Conservation (phyloP, 75 land plant genomes). For the Sequoia sempervirens region DNA sequence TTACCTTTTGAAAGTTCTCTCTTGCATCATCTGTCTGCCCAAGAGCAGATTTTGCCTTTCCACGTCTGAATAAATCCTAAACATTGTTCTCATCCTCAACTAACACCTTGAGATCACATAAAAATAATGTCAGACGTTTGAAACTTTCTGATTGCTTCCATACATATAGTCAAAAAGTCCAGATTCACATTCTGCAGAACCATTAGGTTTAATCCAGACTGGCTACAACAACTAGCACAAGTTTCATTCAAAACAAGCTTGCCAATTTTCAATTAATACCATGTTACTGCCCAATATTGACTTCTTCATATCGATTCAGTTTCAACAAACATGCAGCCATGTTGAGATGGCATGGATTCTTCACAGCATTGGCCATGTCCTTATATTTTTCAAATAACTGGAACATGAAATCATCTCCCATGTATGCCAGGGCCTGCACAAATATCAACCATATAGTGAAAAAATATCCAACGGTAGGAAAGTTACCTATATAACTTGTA, state of each 20-base stretch:
- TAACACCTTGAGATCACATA: conserved; percentile 51
- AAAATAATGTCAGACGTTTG: not conserved
- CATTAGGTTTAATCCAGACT: not conserved
- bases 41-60: conserved; percentile 85
- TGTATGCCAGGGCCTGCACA: conserved; percentile 83
- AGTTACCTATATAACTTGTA: not conserved
- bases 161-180: no score
- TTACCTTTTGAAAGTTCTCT: conserved; percentile 73
- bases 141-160: not conserved
- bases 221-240: not conserved
- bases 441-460: not conserved
- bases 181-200: no score
- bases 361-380: conserved; percentile 97
- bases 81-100: conserved; percentile 86
- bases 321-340: conserved; percentile 90
- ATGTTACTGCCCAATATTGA: conserved; percentile 79
- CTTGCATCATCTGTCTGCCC: conserved; percentile 84
- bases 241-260: not conserved
- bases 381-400: conserved; percentile 95
- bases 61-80: conserved; percentile 82
- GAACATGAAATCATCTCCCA: conserved; percentile 99
- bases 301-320: conserved; percentile 78
- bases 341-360: conserved; percentile 94
- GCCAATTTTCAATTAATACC: conserved; percentile 32
- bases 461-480: conserved; percentile 2